Base-by-base conservation (phyloP, 1,139 yeast genomes). In the Candida tropicalis region DNA sequence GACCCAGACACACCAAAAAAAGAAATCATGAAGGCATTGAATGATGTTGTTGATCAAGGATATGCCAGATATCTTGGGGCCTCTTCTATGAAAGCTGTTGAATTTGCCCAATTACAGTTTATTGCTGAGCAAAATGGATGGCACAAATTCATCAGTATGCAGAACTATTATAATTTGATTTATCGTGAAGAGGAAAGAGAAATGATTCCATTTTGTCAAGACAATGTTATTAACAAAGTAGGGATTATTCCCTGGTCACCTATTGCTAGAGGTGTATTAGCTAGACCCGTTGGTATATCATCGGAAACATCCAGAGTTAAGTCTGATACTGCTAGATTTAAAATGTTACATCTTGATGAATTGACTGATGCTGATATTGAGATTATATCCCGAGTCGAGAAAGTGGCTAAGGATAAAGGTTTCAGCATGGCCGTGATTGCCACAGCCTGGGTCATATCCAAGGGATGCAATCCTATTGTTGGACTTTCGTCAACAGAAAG, bases 151-250 rank as follows among this genome's bases (percentile, higher is more conserved):
- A 66, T 80, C 47, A 69, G 79, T 40, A 79, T 81, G 83, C 86
- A 81, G 58, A 74, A 76, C 52, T 76, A 66, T 56, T 78, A 79
- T 59, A 80, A 78, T 56, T 63, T 80, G 50, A 44, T 81, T 5
- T 70, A 77, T 56, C 66, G 87, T 18, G 85, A 81, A 54, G 85
- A 81, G 43, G 87, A 81, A 55, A 62, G 77, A 28, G 86, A 81
- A 54, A 70, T 80, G 79, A 76, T 70, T 50, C 81, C 77, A 22
- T 81, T 65, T 60, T 77, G 83, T 54, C 31, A 51, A 31, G 26
- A 41, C 4, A 46, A 47, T 31, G 48, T 44, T 17, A 40, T 50
- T 15, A 60, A 77, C 6, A 71, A 75, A 22, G 78, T 77, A 22
- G 81, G 79, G 0, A 43, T 77, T 27, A 68, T 75, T 44, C 81